These are phyloP conservation scores for Phytophthora ohioensis DNA, from an alignment of 352 stramenopile species.

Conservation along the genomic window DNA sequence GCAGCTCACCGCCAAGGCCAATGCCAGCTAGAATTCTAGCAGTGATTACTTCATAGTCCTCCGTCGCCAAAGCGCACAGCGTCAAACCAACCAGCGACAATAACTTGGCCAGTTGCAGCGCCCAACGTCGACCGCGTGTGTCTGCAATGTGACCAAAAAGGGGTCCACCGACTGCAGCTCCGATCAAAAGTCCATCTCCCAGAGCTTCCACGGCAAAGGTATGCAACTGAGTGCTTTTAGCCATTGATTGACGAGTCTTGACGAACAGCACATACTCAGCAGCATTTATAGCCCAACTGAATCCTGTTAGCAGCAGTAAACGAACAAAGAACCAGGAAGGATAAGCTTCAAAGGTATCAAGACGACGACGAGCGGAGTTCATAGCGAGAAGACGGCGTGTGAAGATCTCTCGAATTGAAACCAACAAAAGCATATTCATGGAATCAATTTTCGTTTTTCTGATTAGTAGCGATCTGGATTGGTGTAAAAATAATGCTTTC, in stretches of 20 bases:
- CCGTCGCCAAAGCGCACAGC: slow-evolving; percentile 33
- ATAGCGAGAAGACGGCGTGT: too few relatives aligned
- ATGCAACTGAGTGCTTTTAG: slow-evolving; percentile 29
- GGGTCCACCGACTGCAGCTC: slow-evolving; percentile 35
- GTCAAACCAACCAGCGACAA: slow-evolving; percentile 35
- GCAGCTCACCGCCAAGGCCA: slow-evolving; percentile 49
- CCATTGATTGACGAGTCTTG: slow-evolving; percentile 36
- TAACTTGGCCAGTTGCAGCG: slow-evolving; percentile 42
- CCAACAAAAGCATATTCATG: too few relatives aligned
- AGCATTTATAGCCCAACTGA: too few relatives aligned
- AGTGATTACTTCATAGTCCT: slow-evolving; percentile 35
- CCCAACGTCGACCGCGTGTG: slow-evolving; percentile 30
- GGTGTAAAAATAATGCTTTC: too few relatives aligned
- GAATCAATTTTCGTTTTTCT: too few relatives aligned
- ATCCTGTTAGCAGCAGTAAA: too few relatives aligned
- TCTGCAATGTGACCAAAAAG: slow-evolving; percentile 42
- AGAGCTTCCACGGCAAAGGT: slow-evolving; percentile 36
- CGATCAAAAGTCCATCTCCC: slow-evolving; percentile 26
- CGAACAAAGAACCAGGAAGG: too few relatives aligned
- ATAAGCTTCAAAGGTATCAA: too few relatives aligned
- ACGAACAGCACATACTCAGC: slow-evolving; percentile 47
- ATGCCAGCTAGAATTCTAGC: slow-evolving; percentile 42
- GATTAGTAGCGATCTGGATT: too few relatives aligned
- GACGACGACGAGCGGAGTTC: too few relatives aligned
- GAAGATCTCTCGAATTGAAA: too few relatives aligned